Evolutionary conservation across 148 eudicot species (phyloP).

Genomic region (Nyssa sinensis): DNA sequence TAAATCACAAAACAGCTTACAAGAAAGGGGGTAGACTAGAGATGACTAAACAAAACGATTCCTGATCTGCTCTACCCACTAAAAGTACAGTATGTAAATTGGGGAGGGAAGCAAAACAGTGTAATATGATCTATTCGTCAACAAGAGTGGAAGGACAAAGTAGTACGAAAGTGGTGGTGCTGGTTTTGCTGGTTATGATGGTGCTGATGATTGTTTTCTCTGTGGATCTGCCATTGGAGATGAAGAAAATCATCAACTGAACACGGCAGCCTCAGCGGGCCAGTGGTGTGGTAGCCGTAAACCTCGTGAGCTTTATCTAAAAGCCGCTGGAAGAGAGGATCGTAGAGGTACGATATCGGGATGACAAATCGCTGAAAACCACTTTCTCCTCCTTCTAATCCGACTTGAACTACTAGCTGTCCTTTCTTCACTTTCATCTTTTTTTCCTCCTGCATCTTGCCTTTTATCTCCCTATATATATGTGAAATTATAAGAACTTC

Average conservation of each 20-base stretch:
- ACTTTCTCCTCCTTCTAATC: neutral
- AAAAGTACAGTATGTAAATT: too few species aligned
- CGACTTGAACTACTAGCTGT: neutral
- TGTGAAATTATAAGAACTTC: too few species aligned
- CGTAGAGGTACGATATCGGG: neutral
- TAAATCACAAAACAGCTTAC: too few species aligned
- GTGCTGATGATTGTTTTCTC: neutral
- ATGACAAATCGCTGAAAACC: neutral
- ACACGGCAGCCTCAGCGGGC: neutral
- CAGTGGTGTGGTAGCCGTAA: neutral
- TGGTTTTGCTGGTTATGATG: neutral
- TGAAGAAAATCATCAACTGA: neutral
- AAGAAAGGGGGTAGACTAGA: too few species aligned
- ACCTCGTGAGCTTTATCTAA: neutral
- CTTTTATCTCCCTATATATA: neutral
- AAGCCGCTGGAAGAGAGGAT: neutral
- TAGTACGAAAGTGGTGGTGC: neutral
- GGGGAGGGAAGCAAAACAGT: too few species aligned
- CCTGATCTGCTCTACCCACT: too few species aligned
- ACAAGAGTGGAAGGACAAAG: neutral
- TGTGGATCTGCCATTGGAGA: neutral
- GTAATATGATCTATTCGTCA: neutral
- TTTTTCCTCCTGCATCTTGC: neutral
- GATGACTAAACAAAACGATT: too few species aligned
- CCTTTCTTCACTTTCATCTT: constrained; percentile 4